Conservation (phyloP, 2,329 filamentous ascomycete genomes). For the Metarhizium brunneum region DNA sequence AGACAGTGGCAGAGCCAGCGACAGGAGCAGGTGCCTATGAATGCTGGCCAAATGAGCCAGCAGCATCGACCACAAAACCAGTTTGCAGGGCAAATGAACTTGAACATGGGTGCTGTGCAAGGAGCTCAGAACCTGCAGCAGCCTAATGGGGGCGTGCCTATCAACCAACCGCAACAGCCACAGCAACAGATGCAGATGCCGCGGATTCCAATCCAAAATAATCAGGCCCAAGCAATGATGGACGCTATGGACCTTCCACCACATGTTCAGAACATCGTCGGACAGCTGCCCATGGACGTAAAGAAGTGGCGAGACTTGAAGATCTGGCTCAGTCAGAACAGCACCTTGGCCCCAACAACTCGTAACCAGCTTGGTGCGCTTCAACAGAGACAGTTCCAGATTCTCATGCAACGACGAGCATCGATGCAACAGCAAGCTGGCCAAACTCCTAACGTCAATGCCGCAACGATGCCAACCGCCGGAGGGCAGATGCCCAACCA, state of each 20-base stretch:
- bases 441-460: constrained; percentile 20
- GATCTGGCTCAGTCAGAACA: constrained; percentile 29
- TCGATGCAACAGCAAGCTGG: constrained; percentile 17
- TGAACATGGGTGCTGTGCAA: constrained; percentile 20
- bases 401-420: constrained; percentile 20
- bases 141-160: constrained; percentile 15
- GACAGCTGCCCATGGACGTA: constrained; percentile 28
- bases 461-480: constrained; percentile 12
- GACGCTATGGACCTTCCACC: constrained; percentile 38
- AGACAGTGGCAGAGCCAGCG: constrained; percentile 35
- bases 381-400: constrained; percentile 32
- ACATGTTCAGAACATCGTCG: constrained; percentile 21
- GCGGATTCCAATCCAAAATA: constrained; percentile 16
- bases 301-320: constrained; percentile 42
- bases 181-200: constrained; percentile 18
- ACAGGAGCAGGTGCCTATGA: constrained; percentile 24
- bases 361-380: constrained; percentile 22
- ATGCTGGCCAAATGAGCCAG: constrained; percentile 20
- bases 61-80: constrained; percentile 20
- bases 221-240: constrained; percentile 31
- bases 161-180: constrained; percentile 16
- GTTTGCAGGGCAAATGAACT: constrained; percentile 22
- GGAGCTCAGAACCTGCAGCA: constrained; percentile 22
- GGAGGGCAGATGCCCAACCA: constrained; percentile 17
- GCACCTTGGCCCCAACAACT: constrained; percentile 19